A percentile compares a stretch with the other conserved stretches of the same genome.
These are phyloP conservation scores for Talaromyces funiculosus DNA, from an alignment of 2,329 filamentous ascomycete genomes.

Conservation along the genomic window DNA sequence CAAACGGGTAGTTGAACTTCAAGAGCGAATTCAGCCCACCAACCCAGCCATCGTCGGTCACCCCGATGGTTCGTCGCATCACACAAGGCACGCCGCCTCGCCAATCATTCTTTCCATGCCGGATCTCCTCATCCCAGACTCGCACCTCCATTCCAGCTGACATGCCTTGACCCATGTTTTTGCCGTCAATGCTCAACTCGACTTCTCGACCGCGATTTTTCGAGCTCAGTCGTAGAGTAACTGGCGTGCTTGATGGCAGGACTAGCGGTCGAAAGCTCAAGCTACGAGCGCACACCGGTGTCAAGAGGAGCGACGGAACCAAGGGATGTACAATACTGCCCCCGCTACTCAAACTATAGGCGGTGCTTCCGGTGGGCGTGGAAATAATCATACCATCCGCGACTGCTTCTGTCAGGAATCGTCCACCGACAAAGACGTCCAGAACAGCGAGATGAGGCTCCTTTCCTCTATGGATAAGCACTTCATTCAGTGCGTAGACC, in stretches of 20 bases:
- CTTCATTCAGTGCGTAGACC: slow-evolving; percentile 82
- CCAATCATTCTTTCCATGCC: slow-evolving; percentile 49
- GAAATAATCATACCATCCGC: slow-evolving; percentile 93
- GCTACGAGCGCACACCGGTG: slow-evolving; percentile 87
- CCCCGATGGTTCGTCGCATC: slow-evolving; percentile 57
- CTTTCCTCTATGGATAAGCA: slow-evolving; percentile 84
- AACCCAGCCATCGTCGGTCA: slow-evolving; percentile 84
- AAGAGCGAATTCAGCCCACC: slow-evolving; percentile 85
- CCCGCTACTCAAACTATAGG: slow-evolving; percentile 88
- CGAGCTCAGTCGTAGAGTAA: slow-evolving; percentile 74
- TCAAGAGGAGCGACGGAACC: slow-evolving; percentile 81
- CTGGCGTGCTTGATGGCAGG: slow-evolving; percentile 75
- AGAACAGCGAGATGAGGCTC: slow-evolving; percentile 88
- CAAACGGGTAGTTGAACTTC: slow-evolving; percentile 98
- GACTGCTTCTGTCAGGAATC: slow-evolving; percentile 87
- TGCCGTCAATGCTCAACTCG: slow-evolving; percentile 74
- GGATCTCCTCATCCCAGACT: slow-evolving; percentile 79
- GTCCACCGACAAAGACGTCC: slow-evolving; percentile 81
- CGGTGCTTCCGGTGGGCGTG: slow-evolving; percentile 90
- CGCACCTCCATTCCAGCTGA: slow-evolving; percentile 75
- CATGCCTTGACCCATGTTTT: slow-evolving; percentile 59
- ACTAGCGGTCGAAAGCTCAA: slow-evolving; percentile 89
- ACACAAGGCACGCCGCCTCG: slow-evolving; percentile 86
- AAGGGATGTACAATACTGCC: slow-evolving; percentile 92
- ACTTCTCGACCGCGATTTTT: slow-evolving; percentile 72